phyloP scores from a whole-genome alignment of 2,329 filamentous ascomycete species.

The Gnomoniopsis sp. region DNA sequence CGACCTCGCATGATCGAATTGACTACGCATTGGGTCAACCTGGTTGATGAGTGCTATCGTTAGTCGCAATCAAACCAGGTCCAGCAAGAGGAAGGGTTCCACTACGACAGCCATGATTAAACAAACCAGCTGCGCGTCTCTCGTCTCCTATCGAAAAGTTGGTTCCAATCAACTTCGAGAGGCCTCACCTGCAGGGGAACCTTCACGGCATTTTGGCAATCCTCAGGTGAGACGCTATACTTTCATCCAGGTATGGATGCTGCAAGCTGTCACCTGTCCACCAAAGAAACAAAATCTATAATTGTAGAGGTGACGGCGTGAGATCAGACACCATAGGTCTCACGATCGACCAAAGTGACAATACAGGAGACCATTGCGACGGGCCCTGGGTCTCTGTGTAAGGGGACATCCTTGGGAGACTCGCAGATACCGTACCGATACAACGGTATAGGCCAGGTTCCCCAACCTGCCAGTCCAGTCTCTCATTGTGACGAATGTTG shows the following conservation, averaged over 20 bases:
- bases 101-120: too few species aligned
- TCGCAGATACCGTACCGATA: not conserved
- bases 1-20: too few species aligned
- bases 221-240: constrained; percentile 12
- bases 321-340: constrained; percentile 7
- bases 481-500: not conserved
- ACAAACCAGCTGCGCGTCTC: too few species aligned
- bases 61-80: too few species aligned
- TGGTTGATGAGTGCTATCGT: too few species aligned
- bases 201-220: not conserved
- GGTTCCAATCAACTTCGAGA: too few species aligned
- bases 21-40: too few species aligned
- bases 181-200: too few species aligned
- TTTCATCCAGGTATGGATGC: too few species aligned
- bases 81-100: too few species aligned
- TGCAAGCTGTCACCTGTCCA: too few species aligned
- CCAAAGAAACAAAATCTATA: not conserved
- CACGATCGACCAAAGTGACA: constrained; percentile 5
- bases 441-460: not conserved
- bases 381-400: constrained; percentile 4
- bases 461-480: not conserved
- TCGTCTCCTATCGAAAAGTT: too few species aligned
- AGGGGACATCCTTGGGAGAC: not conserved
- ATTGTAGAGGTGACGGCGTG: constrained; percentile 6
- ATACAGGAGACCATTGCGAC: constrained; percentile 15